phyloP scores from a whole-genome alignment of 1,139 yeast species.

The Scheffersomyces insectosa region DNA sequence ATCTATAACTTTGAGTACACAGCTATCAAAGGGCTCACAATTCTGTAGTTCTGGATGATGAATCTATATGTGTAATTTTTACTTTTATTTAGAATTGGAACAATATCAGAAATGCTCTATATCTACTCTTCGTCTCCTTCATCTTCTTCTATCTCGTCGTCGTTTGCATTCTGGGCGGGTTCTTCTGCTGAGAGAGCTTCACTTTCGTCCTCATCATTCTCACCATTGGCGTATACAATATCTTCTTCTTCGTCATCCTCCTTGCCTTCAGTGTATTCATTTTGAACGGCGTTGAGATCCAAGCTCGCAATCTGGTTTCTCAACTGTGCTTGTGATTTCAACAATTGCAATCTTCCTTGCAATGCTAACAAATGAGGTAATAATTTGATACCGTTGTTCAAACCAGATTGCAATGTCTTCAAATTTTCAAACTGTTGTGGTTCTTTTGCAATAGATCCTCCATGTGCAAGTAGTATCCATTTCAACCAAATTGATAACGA shows the following conservation, averaged over 20 bases:
- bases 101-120: not conserved
- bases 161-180: conserved; percentile 7
- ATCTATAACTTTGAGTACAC: not conserved
- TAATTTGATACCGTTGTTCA: conserved; percentile 32
- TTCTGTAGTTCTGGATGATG: too few relatives aligned
- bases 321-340: conserved; percentile 40
- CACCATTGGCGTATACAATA: conserved; percentile 43
- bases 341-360: conserved; percentile 45
- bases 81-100: too few relatives aligned
- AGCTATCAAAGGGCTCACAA: too few relatives aligned
- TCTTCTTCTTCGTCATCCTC: conserved; percentile 18
- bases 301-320: conserved; percentile 25
- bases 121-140: conserved; percentile 16
- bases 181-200: conserved; percentile 5
- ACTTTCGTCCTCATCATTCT: conserved; percentile 34
- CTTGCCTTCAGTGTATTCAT: conserved; percentile 25
- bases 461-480: conserved; percentile 49
- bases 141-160: conserved; percentile 19
- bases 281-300: conserved; percentile 4
- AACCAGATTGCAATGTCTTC: conserved; percentile 29
- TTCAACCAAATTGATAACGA: conserved; percentile 49
- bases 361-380: conserved; percentile 43
- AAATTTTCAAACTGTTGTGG: conserved; percentile 30
- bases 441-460: conserved; percentile 39
- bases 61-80: too few relatives aligned